Percentiles rank a stretch among this genome's conserved stretches.
phyloP scores from a whole-genome alignment of 192 early-diverging fungal genomes.

The Linnemannia zychae region DNA sequence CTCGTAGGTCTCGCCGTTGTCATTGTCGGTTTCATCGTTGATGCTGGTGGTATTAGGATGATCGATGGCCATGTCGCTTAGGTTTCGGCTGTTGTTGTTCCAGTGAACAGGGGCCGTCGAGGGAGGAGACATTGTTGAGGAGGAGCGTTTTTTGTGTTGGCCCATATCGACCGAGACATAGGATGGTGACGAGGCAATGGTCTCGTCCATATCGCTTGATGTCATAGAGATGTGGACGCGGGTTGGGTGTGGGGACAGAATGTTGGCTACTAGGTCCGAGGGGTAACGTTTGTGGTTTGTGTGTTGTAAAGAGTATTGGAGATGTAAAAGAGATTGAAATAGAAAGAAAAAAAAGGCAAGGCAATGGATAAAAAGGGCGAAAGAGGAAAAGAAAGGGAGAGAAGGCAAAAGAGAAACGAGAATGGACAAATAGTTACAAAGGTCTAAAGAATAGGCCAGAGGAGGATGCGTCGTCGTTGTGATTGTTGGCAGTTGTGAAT shows the following conservation, averaged over 20 bases:
- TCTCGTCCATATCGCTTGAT: constrained; percentile 41
- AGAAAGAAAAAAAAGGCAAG: not conserved
- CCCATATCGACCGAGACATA: constrained; percentile 7
- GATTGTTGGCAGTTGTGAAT: not conserved
- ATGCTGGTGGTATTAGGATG: constrained; percentile 7
- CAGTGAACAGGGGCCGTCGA: constrained; percentile 7
- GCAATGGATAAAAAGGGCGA: not conserved
- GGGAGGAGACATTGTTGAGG: constrained; percentile 43
- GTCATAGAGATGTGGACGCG: constrained; percentile 28
- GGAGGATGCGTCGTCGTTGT: not conserved
- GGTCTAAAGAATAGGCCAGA: not conserved
- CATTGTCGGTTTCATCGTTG: not conserved
- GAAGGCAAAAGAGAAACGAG: not conserved
- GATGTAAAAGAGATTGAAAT: not conserved
- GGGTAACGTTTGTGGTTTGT: not conserved
- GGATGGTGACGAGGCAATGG: constrained; percentile 15
- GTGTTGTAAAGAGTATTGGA: not conserved
- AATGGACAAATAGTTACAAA: not conserved
- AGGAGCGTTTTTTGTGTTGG: constrained; percentile 34
- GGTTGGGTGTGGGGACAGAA: not conserved
- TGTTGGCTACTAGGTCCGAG: not conserved
- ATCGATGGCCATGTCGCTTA: not conserved
- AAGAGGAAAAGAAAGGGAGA: not conserved
- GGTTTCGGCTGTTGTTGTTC: not conserved
- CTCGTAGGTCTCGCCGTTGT: not conserved